Percentiles rank a stretch among this genome's conserved stretches.
Conservation (phyloP, 192 early-diverging fungal species). For the Mortierella claussenii region DNA sequence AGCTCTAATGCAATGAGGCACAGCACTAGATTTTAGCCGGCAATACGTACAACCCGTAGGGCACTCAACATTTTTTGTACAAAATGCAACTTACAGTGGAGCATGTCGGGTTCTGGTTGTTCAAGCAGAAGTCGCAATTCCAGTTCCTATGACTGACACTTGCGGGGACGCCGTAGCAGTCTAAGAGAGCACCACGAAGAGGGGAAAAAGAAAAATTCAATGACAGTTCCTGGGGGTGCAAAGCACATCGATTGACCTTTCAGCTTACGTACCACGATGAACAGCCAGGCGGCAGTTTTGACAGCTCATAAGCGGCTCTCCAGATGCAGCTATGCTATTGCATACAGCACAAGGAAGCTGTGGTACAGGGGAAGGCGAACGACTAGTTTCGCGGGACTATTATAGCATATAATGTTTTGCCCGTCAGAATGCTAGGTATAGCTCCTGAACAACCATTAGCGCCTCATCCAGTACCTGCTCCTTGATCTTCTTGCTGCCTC, state of each 20-base stretch:
- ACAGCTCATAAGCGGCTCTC: slow-evolving; percentile 55
- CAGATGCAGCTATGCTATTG: slow-evolving; percentile 7
- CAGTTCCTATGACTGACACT: slow-evolving; percentile 20
- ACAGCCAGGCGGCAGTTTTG: slow-evolving; percentile 58
- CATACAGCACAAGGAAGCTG: slow-evolving; percentile 59
- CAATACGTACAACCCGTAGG: too few species aligned
- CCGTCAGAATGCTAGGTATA: neutral
- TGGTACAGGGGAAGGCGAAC: slow-evolving; percentile 50
- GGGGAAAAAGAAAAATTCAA: neutral
- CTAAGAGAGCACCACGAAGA: slow-evolving; percentile 12
- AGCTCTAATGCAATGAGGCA: slow-evolving; percentile 51
- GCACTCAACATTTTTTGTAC: neutral
- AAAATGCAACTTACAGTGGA: slow-evolving; percentile 59
- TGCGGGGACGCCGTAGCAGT: slow-evolving; percentile 59
- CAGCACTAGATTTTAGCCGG: too few species aligned
- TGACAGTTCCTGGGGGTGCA: neutral
- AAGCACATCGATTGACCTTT: neutral
- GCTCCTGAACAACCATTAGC: too few species aligned
- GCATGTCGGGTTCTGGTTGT: slow-evolving; percentile 66
- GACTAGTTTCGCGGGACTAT: slow-evolving; percentile 39
- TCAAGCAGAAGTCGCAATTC: slow-evolving; percentile 70
- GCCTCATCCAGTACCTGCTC: slow-evolving; percentile 20
- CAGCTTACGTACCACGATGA: slow-evolving; percentile 55
- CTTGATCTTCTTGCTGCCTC: slow-evolving; percentile 25
- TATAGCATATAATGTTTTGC: neutral